These are phyloP conservation scores for Cladobotryum protrusum DNA, from an alignment of 2,329 filamentous ascomycete species.

Conservation along the genomic window DNA sequence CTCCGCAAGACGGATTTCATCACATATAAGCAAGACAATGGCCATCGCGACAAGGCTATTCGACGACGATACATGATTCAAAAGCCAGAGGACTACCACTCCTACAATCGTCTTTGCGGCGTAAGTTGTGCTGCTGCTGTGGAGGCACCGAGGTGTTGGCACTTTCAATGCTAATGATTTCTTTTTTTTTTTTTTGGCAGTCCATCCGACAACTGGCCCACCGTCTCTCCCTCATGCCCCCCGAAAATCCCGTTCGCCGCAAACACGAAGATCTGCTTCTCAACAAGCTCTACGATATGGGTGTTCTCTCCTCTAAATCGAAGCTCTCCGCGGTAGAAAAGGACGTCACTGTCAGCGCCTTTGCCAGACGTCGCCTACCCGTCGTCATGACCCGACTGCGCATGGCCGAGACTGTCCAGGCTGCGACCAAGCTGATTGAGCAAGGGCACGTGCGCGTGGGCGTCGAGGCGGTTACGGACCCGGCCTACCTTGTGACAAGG, in stretches of 20 bases:
- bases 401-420: conserved; percentile 88
- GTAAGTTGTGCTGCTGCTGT: conserved; percentile 26
- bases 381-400: conserved; percentile 85
- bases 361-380: conserved; percentile 75
- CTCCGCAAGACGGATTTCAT: conserved; percentile 90
- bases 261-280: conserved; percentile 84
- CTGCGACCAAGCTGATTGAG: conserved; percentile 82
- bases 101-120: conserved; percentile 61
- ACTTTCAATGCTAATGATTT: conserved; percentile 8
- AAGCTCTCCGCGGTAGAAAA: conserved; percentile 82
- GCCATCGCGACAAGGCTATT: conserved; percentile 75
- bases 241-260: conserved; percentile 67
- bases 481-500: conserved; percentile 81
- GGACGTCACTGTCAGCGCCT: conserved; percentile 80
- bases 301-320: conserved; percentile 67
- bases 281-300: conserved; percentile 90
- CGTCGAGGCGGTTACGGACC: conserved; percentile 82
- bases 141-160: too few relatives aligned
- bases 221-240: conserved; percentile 74
- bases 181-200: too few relatives aligned
- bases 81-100: conserved; percentile 78
- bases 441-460: conserved; percentile 91
- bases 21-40: conserved; percentile 82
- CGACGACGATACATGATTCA: conserved; percentile 86
- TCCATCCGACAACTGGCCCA: conserved; percentile 88